Conservation (phyloP, 2,329 filamentous ascomycete species). For the Raffaelea arxii region DNA sequence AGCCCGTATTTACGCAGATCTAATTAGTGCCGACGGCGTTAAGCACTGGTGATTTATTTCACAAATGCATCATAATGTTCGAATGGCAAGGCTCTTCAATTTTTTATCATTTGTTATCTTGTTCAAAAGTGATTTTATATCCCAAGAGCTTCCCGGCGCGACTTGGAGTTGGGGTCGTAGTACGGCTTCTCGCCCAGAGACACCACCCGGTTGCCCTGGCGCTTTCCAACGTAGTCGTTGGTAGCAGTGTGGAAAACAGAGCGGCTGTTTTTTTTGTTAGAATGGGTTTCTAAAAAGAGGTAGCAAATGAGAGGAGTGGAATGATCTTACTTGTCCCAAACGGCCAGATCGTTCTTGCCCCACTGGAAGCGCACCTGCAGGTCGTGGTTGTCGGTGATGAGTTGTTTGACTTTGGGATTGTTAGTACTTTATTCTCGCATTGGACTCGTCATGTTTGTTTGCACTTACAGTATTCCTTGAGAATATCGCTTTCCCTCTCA, state of each 20-base stretch:
- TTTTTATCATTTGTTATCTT: too few species aligned
- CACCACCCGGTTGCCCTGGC: conserved; percentile 21
- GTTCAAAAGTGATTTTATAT: too few species aligned
- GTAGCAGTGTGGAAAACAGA: conserved; percentile 21
- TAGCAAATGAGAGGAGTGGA: too few species aligned
- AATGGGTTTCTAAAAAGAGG: too few species aligned
- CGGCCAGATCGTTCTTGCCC: conserved; percentile 19
- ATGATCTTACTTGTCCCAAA: conserved; percentile 21
- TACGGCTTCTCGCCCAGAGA: conserved; percentile 21
- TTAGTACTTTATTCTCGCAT: not conserved
- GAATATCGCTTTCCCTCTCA: conserved; percentile 22
- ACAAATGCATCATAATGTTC: too few species aligned
- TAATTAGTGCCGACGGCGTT: too few species aligned
- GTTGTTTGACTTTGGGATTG: conserved; percentile 13
- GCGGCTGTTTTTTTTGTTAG: too few species aligned
- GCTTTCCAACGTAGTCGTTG: conserved; percentile 18
- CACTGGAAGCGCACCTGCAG: conserved; percentile 21
- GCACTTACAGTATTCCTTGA: conserved; percentile 16
- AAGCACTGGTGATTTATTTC: too few species aligned
- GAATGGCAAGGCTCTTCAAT: too few species aligned
- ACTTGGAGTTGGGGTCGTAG: conserved; percentile 18
- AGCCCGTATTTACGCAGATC: too few species aligned
- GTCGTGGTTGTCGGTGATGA: conserved; percentile 21
- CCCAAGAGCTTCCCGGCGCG: conserved; percentile 18
- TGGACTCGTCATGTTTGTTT: not conserved